Percentiles rank a stretch among this genome's conserved stretches.
Evolutionary conservation across 495 filamentous ascomycete genomes (phyloP).

Genomic region (Parmelia sp.): DNA sequence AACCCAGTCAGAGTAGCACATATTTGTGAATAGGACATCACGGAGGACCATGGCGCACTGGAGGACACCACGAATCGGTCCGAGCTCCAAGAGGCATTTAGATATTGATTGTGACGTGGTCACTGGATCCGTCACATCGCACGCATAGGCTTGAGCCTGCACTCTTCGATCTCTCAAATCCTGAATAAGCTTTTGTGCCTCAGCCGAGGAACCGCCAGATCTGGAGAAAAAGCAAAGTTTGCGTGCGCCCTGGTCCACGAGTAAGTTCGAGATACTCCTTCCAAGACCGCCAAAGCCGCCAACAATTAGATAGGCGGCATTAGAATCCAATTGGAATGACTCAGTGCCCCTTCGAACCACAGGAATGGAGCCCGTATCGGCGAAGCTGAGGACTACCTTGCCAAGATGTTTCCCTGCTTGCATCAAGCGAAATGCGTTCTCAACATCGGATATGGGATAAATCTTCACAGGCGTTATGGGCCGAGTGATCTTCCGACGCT

Average conservation of each 20-base stretch:
- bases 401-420: constrained; percentile 51
- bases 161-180: constrained; percentile 25
- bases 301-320: constrained; percentile 37
- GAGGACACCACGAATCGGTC: constrained; percentile 37
- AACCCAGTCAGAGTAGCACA: constrained; percentile 20
- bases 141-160: constrained; percentile 26
- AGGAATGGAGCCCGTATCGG: constrained; percentile 17
- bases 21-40: constrained; percentile 21
- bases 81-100: constrained; percentile 10
- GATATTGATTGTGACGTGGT: constrained; percentile 11
- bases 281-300: constrained; percentile 43
- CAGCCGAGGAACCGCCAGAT: constrained; percentile 23
- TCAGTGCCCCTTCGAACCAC: constrained; percentile 25
- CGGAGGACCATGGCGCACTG: constrained; percentile 36
- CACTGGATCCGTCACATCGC: constrained; percentile 31
- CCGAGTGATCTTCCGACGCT: constrained; percentile 19
- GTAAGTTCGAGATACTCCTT: constrained; percentile 33
- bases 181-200: constrained; percentile 22
- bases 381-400: constrained; percentile 43
- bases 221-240: constrained; percentile 35
- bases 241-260: constrained; percentile 36
- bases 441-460: constrained; percentile 37
- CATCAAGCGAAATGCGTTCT: constrained; percentile 50
- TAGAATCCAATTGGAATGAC: constrained; percentile 22
- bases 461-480: constrained; percentile 33